A percentile compares a stretch with the other conserved stretches of the same genome.
phyloP scores from a whole-genome alignment of 163 green algal species.

The Prototheca cutis region DNA sequence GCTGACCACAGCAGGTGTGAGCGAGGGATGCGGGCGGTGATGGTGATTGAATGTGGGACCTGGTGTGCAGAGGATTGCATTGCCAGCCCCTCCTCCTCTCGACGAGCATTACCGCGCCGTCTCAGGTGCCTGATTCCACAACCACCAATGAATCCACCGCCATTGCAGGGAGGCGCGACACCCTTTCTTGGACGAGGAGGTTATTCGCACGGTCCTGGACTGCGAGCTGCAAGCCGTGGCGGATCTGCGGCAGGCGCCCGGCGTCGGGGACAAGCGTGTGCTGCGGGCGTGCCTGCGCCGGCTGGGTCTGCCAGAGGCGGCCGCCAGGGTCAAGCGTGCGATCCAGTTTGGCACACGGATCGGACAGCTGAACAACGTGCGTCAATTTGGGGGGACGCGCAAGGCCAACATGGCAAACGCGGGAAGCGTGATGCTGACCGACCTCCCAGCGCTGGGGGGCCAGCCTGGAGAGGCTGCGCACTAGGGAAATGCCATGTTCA shows the following conservation, averaged over 20 bases:
- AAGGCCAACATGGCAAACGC: slow-evolving; percentile 61
- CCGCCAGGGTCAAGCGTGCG: slow-evolving; percentile 69
- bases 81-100: too few species aligned
- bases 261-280: slow-evolving; percentile 75
- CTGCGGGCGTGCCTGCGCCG: slow-evolving; percentile 47
- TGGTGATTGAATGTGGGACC: too few species aligned
- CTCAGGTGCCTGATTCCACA: too few species aligned
- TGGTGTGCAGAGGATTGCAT: too few species aligned
- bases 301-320: slow-evolving; percentile 59
- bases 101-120: too few species aligned
- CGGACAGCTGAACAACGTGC: slow-evolving; percentile 60
- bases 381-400: slow-evolving; percentile 76
- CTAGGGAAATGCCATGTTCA: too few species aligned
- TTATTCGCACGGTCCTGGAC: slow-evolving; percentile 50
- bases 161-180: slow-evolving; percentile 59
- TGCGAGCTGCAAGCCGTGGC: slow-evolving; percentile 37
- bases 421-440: slow-evolving; percentile 38
- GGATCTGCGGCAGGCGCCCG: slow-evolving; percentile 37
- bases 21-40: too few species aligned
- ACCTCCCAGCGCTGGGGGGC: too few species aligned
- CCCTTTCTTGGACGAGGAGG: slow-evolving; percentile 84
- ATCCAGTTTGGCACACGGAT: slow-evolving; percentile 92
- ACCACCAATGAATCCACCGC: neutral
- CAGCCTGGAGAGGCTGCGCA: too few species aligned
- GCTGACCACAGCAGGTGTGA: slow-evolving; percentile 44